These are phyloP conservation scores for Adansonia gregorii DNA, from an alignment of 441 rosid species.

Conservation along the genomic window DNA sequence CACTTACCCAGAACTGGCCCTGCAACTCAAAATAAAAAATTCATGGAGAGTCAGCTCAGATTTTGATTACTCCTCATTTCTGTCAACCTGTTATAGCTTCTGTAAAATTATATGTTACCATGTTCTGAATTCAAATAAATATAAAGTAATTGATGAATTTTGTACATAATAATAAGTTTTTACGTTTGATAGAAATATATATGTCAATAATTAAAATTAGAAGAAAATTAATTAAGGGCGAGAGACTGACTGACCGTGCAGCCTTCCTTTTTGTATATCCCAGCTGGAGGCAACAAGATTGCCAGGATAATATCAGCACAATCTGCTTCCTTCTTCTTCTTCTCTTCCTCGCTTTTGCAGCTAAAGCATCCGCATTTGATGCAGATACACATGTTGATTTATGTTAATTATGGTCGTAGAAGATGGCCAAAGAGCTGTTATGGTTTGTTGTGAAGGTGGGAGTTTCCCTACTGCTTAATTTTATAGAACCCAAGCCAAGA, in stretches of 20 bases:
- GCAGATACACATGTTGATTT: not conserved
- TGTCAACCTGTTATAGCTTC: not conserved
- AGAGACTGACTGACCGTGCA: not conserved
- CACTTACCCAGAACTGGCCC: not conserved
- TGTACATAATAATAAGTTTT: too few species aligned
- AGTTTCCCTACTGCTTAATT: not conserved
- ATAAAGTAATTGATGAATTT: not conserved
- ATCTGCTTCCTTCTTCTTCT: not conserved
- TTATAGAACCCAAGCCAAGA: not conserved
- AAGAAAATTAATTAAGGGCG: not conserved
- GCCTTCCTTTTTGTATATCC: not conserved
- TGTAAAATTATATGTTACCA: not conserved
- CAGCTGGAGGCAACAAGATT: not conserved
- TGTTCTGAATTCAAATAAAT: too few species aligned
- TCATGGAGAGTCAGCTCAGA: too few species aligned
- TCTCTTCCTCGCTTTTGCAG: not conserved
- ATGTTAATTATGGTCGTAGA: not conserved
- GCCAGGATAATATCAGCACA: not conserved
- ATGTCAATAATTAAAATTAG: not conserved
- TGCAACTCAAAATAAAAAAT: not conserved
- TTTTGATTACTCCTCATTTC: not conserved
- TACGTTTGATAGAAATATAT: not conserved
- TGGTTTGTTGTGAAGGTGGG: not conserved
- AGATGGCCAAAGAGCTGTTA: not conserved
- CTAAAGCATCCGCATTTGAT: not conserved